Evolutionary conservation across 495 filamentous ascomycete genomes (phyloP).

Genomic region (Aspergillus bertholletiae): DNA sequence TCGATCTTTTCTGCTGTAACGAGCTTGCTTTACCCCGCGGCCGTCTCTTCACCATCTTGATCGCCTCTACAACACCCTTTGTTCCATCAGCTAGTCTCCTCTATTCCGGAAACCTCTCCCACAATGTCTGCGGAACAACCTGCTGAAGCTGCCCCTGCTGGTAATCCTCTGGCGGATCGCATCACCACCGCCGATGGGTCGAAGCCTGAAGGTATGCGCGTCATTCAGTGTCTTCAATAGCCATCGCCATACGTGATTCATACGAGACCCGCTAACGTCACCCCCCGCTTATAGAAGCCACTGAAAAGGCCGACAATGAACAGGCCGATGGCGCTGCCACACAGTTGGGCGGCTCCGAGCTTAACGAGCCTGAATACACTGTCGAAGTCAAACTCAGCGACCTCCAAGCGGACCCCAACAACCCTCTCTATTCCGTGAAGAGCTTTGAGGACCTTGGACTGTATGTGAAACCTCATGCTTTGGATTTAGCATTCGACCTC

Average conservation of each 20-base stretch:
- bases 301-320: constrained; percentile 16
- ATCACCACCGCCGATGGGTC: constrained; percentile 46
- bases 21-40: constrained; percentile 10
- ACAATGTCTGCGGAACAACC: constrained; percentile 35
- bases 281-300: not conserved
- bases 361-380: constrained; percentile 72
- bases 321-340: constrained; percentile 53
- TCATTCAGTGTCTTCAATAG: constrained; percentile 9
- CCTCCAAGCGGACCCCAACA: constrained; percentile 79
- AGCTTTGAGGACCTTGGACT: constrained; percentile 84
- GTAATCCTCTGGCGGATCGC: constrained; percentile 58
- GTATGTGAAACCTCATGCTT: constrained; percentile 41
- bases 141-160: constrained; percentile 17
- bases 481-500: not conserved
- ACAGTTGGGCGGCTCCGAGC: constrained; percentile 42
- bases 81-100: not conserved
- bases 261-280: constrained; percentile 14
- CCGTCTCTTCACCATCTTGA: not conserved
- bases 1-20: not conserved
- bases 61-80: not conserved
- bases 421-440: constrained; percentile 80
- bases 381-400: constrained; percentile 90
- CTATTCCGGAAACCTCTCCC: not conserved
- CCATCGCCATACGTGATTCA: constrained; percentile 10
- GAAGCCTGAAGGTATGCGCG: constrained; percentile 26